These are phyloP conservation scores for Leishmania guyanensis DNA, from an alignment of 208 protist species.

Conservation along the genomic window DNA sequence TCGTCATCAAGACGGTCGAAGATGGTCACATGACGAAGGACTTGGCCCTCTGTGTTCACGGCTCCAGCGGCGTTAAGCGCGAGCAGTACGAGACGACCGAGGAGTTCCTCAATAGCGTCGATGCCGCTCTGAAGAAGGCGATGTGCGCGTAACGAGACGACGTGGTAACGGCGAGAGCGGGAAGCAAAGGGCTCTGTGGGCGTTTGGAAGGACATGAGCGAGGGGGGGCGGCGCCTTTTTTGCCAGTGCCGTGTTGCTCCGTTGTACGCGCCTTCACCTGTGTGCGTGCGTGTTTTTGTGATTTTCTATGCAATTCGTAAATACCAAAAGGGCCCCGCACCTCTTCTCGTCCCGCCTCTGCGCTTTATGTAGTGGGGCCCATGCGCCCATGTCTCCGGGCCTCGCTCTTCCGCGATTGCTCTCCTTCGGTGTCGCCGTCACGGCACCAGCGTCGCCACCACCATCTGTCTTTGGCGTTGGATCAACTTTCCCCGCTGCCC, in stretches of 20 bases:
- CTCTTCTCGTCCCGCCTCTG: neutral
- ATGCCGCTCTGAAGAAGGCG: conserved; percentile 54
- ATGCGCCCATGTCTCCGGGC: neutral
- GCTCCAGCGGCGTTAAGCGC: conserved; percentile 69
- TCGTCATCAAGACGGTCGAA: conserved; percentile 94
- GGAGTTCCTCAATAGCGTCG: conserved; percentile 88
- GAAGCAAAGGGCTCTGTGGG: neutral
- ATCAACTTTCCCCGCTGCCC: neutral
- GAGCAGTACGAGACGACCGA: conserved; percentile 90
- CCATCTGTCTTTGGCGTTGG: neutral
- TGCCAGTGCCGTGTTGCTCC: neutral
- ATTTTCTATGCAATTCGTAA: neutral
- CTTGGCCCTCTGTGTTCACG: conserved; percentile 95
- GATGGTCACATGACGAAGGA: conserved; percentile 98
- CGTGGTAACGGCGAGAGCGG: neutral
- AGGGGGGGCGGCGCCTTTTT: neutral
- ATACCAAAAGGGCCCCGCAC: neutral
- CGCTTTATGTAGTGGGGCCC: neutral
- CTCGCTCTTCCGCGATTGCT: neutral
- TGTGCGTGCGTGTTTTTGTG: neutral
- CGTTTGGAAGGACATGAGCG: neutral
- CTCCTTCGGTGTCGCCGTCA: neutral
- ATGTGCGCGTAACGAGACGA: conserved; percentile 29
- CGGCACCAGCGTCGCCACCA: neutral
- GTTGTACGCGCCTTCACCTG: neutral